Evolutionary conservation across 2,329 filamentous ascomycete genomes (phyloP), one percentile per base, ranked within the genome.

Genomic region (Aspergillus novofumigatus): DNA sequence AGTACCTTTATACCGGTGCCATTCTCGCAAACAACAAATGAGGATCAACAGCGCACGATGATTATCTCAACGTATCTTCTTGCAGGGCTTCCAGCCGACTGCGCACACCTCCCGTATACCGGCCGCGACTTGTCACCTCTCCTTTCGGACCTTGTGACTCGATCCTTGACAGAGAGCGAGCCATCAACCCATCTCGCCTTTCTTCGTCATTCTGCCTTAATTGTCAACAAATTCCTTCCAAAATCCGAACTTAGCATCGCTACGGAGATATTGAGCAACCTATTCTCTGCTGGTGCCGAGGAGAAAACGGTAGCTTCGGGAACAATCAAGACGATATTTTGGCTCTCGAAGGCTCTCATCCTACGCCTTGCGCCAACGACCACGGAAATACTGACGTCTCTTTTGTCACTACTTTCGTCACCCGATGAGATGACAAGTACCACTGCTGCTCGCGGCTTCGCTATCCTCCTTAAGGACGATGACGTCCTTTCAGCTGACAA

Each of bases 401-500:
- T 87, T 3, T 64, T 80, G 5, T 62, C 67, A 9, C 68, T 80
- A 8, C 70, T 81, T 26, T 73, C 73, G 8, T 75, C 72, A 3
- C 71, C 79, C 2, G 75, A 80, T 60, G 66, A 73, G n/a, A 65
- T 67, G 49, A 79, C 80, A 45, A 83, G 83, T 51, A 74, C 72
- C 44, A 76, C 74, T 11, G 77, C 83, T 38, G 82, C 85, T 1
- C 79, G 80, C 50, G 80, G 82, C 26, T 88, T 89, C 64, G 72
- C 79, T 14, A 81, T 82, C 8, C 77, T 89, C 3, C 77, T 88
- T 4, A 77, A 82, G 26, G 79, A 83, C 2, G 84, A 87, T 62
- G 83, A 86, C 59, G 74, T 88, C 23, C 72, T 89, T 38, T 84
- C 78, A 11, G 80, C 83, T 58, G 72, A 79, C 41, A 88, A 88